phyloP scores from a whole-genome alignment of 805 yeast species.

The Wickerhamomyces rabaulensis region DNA sequence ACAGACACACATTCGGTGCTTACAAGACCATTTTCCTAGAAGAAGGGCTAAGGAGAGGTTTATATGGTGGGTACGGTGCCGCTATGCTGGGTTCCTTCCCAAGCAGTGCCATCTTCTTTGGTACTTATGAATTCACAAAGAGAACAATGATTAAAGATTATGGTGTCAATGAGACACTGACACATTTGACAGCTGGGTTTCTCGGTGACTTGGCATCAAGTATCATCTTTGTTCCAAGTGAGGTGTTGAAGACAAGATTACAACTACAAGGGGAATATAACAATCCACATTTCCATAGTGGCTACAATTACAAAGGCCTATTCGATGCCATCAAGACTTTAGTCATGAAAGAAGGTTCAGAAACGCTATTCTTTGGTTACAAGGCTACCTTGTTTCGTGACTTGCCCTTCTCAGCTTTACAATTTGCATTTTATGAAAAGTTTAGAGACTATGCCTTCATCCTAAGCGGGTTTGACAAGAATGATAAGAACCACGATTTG shows the following conservation, averaged over 20 bases:
- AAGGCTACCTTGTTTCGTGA: conserved; percentile 92
- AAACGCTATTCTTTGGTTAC: conserved; percentile 82
- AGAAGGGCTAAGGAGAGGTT: conserved; percentile 81
- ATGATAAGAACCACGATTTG: conserved; percentile 36
- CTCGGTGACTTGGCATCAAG: conserved; percentile 92
- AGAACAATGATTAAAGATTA: conserved; percentile 59
- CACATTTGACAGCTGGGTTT: conserved; percentile 83
- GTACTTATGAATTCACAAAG: conserved; percentile 81
- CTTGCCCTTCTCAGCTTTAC: conserved; percentile 92
- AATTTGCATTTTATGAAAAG: conserved; percentile 91
- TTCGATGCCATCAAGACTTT: conserved; percentile 66
- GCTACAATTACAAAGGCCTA: conserved; percentile 81
- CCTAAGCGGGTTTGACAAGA: conserved; percentile 21
- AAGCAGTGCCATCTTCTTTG: conserved; percentile 89
- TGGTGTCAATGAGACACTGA: conserved; percentile 66
- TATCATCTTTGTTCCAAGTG: conserved; percentile 89
- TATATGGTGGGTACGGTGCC: conserved; percentile 90
- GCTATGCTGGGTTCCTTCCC: conserved; percentile 93
- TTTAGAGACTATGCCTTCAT: conserved; percentile 57
- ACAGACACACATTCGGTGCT: conserved; percentile 71
- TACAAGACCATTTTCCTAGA: conserved; percentile 68
- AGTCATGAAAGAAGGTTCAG: conserved; percentile 61
- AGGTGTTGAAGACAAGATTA: conserved; percentile 86
- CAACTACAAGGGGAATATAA: conserved; percentile 89
- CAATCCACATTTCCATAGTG: conserved; percentile 72